Percentiles rank a stretch among this genome's conserved stretches.
These are phyloP conservation scores for Harringtonia aguacate DNA, from an alignment of 2,329 filamentous ascomycete species.

Conservation along the genomic window DNA sequence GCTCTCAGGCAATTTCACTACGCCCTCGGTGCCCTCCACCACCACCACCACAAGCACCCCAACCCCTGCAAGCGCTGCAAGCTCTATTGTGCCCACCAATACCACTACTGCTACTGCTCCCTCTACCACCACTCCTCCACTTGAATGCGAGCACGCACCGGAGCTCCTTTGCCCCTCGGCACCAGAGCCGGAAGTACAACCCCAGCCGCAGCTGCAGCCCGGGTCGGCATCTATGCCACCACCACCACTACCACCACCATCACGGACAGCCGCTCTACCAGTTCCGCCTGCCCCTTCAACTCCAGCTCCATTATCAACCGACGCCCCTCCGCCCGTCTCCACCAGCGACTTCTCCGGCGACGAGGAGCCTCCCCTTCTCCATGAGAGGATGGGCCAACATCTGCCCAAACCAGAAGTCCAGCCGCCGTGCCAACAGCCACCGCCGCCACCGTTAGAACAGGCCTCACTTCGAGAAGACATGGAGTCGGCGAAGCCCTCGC, in stretches of 20 bases:
- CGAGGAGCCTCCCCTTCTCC: no score
- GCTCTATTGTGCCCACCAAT: background rate
- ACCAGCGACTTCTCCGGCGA: no score
- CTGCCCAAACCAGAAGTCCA: slow-evolving; percentile 9
- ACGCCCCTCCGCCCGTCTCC: no score
- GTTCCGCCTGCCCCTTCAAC: no score
- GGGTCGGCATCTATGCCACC: no score
- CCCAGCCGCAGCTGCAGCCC: slow-evolving; percentile 15
- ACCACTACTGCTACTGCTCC: background rate
- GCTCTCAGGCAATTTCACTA: slow-evolving; percentile 26
- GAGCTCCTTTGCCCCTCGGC: background rate
- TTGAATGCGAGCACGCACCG: background rate
- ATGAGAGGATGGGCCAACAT: slow-evolving; percentile 1
- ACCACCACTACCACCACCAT: no score
- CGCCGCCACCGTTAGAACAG: background rate
- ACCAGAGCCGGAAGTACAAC: slow-evolving; percentile 14
- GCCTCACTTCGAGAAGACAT: background rate
- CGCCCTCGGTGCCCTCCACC: slow-evolving; percentile 17
- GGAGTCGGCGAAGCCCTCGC: slow-evolving; percentile 2
- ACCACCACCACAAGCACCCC: background rate
- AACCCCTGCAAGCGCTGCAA: background rate
- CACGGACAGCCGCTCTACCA: no score
- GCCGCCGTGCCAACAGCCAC: slow-evolving; percentile 6
- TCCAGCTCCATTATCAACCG: no score
- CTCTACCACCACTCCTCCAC: background rate